These are phyloP conservation scores for Leishmania mexicana DNA, from an alignment of 208 protist genomes.

Conservation along the genomic window DNA sequence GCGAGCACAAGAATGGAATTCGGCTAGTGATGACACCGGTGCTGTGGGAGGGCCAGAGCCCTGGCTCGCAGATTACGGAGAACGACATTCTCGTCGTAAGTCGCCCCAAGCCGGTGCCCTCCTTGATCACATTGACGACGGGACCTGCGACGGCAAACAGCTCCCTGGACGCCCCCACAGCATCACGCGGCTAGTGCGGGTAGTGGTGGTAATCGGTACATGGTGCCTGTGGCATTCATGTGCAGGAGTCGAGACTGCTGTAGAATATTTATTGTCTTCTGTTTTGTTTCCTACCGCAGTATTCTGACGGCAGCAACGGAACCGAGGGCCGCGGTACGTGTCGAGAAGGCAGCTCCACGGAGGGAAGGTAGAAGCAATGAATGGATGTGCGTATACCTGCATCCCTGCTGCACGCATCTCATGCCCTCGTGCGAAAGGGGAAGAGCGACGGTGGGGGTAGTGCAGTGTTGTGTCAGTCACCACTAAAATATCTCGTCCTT, in stretches of 20 bases:
- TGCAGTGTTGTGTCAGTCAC: background rate
- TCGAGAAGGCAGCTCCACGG: background rate
- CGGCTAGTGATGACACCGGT: conserved; percentile 70
- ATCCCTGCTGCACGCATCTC: background rate
- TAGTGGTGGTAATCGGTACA: background rate
- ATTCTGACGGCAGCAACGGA: background rate
- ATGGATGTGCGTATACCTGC: background rate
- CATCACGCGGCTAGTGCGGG: background rate
- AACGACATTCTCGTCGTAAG: conserved; percentile 69
- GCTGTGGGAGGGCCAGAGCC: conserved; percentile 49
- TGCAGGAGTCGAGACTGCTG: background rate
- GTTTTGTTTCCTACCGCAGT: background rate
- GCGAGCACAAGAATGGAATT: conserved; percentile 54
- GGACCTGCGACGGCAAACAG: background rate
- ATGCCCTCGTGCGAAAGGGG: background rate
- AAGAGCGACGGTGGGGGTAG: background rate
- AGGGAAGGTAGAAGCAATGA: background rate
- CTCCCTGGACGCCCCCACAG: background rate
- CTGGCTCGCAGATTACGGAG: conserved; percentile 61
- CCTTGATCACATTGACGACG: background rate
- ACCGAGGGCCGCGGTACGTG: background rate
- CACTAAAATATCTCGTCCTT: background rate
- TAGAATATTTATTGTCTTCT: no score
- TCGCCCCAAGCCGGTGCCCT: conserved; percentile 13
- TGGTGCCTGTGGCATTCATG: background rate